Conservation (phyloP, 2,329 filamentous ascomycete species). For the Aureobasidium sp. region DNA sequence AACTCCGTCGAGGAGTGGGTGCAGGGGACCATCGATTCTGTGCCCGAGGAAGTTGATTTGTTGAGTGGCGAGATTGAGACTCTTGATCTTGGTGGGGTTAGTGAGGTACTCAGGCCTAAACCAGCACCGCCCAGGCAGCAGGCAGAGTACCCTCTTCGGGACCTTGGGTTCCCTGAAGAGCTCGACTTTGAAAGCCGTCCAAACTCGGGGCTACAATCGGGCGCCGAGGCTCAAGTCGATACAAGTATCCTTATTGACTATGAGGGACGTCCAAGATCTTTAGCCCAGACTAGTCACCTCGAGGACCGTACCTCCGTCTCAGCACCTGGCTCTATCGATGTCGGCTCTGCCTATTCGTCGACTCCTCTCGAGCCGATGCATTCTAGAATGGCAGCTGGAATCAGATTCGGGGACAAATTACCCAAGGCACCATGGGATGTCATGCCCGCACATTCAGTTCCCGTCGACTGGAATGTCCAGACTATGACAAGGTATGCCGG, state of each 20-base stretch:
- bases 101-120: neutral
- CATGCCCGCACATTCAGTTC: neutral
- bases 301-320: too few species aligned
- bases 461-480: neutral
- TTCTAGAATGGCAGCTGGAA: neutral
- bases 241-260: neutral
- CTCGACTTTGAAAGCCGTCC: neutral
- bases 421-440: neutral
- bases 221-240: neutral
- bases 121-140: neutral
- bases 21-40: neutral
- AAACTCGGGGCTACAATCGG: neutral
- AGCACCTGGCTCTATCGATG: neutral
- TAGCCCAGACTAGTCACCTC: neutral
- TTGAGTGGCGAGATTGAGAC: neutral
- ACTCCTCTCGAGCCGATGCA: neutral
- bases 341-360: neutral
- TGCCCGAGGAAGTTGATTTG: neutral
- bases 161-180: conserved; percentile 1
- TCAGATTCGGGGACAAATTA: neutral
- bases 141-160: neutral
- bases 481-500: neutral
- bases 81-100: too few species aligned
- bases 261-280: neutral
- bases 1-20: neutral